These are phyloP conservation scores for Rutstroemia sp. DNA, from an alignment of 2,329 filamentous ascomycete genomes.

Conservation along the genomic window DNA sequence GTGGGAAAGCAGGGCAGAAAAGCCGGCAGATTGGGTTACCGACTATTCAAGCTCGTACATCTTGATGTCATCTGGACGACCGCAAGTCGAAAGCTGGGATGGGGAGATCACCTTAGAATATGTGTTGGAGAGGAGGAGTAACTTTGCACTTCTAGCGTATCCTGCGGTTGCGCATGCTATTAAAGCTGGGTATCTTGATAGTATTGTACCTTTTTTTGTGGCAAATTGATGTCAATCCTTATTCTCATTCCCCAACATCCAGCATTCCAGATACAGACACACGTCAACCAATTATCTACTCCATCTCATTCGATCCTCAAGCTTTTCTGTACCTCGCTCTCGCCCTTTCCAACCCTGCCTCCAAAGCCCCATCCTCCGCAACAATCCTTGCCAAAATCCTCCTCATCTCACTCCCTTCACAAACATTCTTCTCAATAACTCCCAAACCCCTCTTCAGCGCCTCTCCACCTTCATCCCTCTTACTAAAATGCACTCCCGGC, in stretches of 20 bases:
- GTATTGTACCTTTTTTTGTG: background rate
- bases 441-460: background rate
- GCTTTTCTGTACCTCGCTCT: constrained; percentile 2
- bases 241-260: background rate
- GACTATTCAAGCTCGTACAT: background rate
- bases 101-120: constrained; percentile 1
- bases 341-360: constrained; percentile 3
- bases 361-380: constrained; percentile 5
- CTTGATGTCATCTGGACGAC: background rate
- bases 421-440: background rate
- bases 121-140: constrained; percentile 6
- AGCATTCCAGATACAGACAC: background rate
- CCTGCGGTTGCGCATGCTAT: constrained; percentile 3
- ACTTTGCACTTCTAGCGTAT: constrained; percentile 2
- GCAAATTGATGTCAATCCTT: background rate
- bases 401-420: constrained; percentile 8
- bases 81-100: background rate
- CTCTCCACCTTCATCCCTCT: constrained; percentile 3
- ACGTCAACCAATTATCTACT: too few species aligned
- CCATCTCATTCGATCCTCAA: too few species aligned
- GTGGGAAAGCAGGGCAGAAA: background rate
- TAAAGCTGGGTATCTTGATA: background rate
- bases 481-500: constrained; percentile 10
- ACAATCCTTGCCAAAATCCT: constrained; percentile 8
- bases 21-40: background rate